Evolutionary conservation across 2,329 filamentous ascomycete genomes (phyloP).

Genomic region (Hymenoscyphus scutula): DNA sequence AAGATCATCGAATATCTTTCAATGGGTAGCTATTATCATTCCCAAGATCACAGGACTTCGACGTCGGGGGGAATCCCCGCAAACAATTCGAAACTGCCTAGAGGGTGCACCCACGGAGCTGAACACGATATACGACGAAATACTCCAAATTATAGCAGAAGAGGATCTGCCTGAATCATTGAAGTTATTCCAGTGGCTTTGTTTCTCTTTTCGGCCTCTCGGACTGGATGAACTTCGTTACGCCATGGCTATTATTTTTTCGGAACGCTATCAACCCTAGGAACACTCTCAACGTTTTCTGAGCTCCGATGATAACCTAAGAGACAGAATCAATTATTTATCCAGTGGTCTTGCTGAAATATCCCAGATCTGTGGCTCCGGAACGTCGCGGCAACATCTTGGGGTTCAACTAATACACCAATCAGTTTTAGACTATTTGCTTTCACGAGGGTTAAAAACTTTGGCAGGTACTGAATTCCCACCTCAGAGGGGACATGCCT

Average conservation of each 20-base stretch:
- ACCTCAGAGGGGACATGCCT: neutral
- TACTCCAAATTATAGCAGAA: neutral
- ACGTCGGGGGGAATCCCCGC: neutral
- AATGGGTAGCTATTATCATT: neutral
- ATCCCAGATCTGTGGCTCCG: neutral
- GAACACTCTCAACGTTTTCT: neutral
- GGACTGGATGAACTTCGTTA: neutral
- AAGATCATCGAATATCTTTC: neutral
- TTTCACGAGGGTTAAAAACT: neutral
- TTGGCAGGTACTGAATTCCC: neutral
- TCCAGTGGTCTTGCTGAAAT: neutral
- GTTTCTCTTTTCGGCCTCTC: neutral
- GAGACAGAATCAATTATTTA: neutral
- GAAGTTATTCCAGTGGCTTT: neutral
- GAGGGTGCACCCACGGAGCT: neutral
- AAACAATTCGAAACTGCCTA: neutral
- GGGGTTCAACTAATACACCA: neutral
- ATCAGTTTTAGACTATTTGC: neutral
- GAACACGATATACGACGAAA: neutral
- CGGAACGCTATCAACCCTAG: neutral
- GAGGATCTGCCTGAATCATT: neutral
- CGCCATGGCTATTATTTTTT: neutral
- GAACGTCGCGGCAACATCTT: neutral
- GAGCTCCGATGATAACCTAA: neutral
- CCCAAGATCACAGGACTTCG: neutral